These are phyloP conservation scores for Neurospora africana DNA, from an alignment of 495 filamentous ascomycete genomes.

Conservation along the genomic window DNA sequence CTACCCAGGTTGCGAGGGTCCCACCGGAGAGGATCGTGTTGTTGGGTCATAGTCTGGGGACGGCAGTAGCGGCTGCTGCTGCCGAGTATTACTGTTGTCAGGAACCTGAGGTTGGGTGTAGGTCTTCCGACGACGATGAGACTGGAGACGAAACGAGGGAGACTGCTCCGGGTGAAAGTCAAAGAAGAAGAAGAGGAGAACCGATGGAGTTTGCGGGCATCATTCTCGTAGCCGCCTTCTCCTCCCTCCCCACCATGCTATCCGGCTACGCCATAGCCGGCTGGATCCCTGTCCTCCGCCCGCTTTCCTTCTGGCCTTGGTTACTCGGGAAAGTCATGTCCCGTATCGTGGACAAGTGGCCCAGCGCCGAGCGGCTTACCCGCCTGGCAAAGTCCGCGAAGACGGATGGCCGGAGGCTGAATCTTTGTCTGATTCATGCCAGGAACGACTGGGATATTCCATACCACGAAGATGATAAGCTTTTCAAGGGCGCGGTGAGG, in stretches of 20 bases:
- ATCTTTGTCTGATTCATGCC: slow-evolving; percentile 67
- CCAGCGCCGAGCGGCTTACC: slow-evolving; percentile 33
- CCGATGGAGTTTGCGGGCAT: slow-evolving; percentile 54
- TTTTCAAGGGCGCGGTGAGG: slow-evolving; percentile 43
- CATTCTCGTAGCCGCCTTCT: slow-evolving; percentile 71
- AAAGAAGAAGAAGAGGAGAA: slow-evolving; percentile 13
- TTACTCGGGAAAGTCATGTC: slow-evolving; percentile 27
- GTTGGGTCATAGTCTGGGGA: slow-evolving; percentile 83
- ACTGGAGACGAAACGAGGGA: no score
- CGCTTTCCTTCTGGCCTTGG: slow-evolving; percentile 43
- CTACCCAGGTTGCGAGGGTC: slow-evolving; percentile 51
- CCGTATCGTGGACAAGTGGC: slow-evolving; percentile 44
- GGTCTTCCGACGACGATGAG: no score
- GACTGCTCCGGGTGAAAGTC: no score
- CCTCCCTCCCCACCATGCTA: slow-evolving; percentile 59
- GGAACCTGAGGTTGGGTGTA: neutral
- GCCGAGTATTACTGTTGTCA: slow-evolving; percentile 47
- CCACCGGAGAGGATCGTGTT: slow-evolving; percentile 63
- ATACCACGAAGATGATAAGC: slow-evolving; percentile 46
- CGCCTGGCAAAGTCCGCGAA: slow-evolving; percentile 35
- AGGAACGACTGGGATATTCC: slow-evolving; percentile 69
- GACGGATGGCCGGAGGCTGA: slow-evolving; percentile 32
- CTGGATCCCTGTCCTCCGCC: slow-evolving; percentile 65
- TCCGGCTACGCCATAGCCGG: slow-evolving; percentile 56
- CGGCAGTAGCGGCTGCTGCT: slow-evolving; percentile 65